Conservation (phyloP, 208 protist species). For the Leishmania martiniquensis region DNA sequence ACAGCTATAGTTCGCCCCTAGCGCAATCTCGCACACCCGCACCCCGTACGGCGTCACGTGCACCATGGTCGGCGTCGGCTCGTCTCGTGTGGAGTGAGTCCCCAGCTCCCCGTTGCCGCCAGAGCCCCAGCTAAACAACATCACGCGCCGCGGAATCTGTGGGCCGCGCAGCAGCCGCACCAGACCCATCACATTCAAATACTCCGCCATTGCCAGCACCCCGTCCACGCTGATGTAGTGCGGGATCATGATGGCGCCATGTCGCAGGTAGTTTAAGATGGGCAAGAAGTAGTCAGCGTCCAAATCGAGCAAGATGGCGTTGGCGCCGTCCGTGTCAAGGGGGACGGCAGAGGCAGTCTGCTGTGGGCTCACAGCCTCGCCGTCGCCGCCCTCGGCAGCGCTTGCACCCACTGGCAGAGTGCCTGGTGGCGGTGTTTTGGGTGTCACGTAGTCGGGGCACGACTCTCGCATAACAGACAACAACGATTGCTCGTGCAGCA, state of each 20-base stretch:
- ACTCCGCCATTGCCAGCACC: constrained; percentile 80
- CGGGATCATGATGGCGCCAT: constrained; percentile 65
- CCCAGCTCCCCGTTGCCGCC: constrained; percentile 81
- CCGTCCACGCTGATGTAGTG: constrained; percentile 45
- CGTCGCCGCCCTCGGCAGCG: constrained; percentile 8
- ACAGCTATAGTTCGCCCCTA: constrained; percentile 88
- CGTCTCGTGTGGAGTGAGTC: constrained; percentile 65
- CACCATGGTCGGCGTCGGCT: constrained; percentile 55
- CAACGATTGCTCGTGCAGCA: background rate
- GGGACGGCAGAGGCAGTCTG: constrained; percentile 23
- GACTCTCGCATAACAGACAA: background rate
- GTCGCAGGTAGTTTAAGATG: constrained; percentile 84
- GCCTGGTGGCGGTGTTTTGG: background rate
- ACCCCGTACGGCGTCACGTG: constrained; percentile 67
- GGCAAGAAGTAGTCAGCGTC: constrained; percentile 83
- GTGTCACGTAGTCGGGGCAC: background rate
- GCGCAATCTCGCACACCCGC: constrained; percentile 67
- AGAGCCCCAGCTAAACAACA: constrained; percentile 86
- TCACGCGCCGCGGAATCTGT: constrained; percentile 43
- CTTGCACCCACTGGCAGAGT: background rate
- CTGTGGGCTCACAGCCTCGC: constrained; percentile 30
- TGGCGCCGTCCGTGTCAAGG: constrained; percentile 65
- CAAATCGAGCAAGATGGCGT: constrained; percentile 77
- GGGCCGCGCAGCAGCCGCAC: constrained; percentile 47
- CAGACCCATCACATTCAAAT: constrained; percentile 71